Evolutionary conservation across 1,284 basidiomycete genomes (phyloP).

Genomic region (Irpex sp.): DNA sequence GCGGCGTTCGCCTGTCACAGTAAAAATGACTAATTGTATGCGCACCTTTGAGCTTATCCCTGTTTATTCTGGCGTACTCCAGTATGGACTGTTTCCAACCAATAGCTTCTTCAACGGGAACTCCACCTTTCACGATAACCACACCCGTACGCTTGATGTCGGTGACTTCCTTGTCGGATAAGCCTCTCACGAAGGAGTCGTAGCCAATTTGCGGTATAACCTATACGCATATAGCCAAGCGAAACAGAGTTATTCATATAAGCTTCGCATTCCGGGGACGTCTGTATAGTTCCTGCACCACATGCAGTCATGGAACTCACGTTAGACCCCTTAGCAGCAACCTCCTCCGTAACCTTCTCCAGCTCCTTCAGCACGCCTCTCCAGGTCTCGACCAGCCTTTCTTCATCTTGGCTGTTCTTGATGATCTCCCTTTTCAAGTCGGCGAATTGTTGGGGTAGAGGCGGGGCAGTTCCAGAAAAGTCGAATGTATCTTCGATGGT

Average conservation of each 20-base stretch:
- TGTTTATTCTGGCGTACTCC: slow-evolving; percentile 52
- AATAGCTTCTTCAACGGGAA: slow-evolving; percentile 54
- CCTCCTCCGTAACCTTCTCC: not conserved
- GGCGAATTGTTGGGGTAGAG: slow-evolving; percentile 2
- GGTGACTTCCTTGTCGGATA: slow-evolving; percentile 34
- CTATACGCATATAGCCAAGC: slow-evolving; percentile 26
- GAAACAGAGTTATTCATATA: not conserved
- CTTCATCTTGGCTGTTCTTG: not conserved
- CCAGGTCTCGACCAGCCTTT: slow-evolving; percentile 3
- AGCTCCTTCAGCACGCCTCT: slow-evolving; percentile 2
- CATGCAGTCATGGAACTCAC: not conserved
- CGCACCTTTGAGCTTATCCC: slow-evolving; percentile 42
- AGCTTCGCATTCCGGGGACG: not conserved
- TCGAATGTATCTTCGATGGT: not conserved
- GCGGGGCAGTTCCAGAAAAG: not conserved
- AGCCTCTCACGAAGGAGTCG: slow-evolving; percentile 38
- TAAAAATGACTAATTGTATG: not conserved
- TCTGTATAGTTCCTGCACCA: too few species aligned
- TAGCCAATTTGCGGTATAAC: slow-evolving; percentile 53
- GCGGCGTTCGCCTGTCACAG: too few species aligned
- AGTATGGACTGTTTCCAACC: slow-evolving; percentile 54
- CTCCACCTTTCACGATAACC: slow-evolving; percentile 55
- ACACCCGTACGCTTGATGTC: slow-evolving; percentile 52
- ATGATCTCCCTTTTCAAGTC: slow-evolving; percentile 2
- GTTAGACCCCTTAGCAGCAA: not conserved